Percentiles rank a stretch among this genome's conserved stretches.
These are phyloP conservation scores for Geoglossum cookeanum DNA, from an alignment of 2,329 filamentous ascomycete genomes.

Conservation along the genomic window DNA sequence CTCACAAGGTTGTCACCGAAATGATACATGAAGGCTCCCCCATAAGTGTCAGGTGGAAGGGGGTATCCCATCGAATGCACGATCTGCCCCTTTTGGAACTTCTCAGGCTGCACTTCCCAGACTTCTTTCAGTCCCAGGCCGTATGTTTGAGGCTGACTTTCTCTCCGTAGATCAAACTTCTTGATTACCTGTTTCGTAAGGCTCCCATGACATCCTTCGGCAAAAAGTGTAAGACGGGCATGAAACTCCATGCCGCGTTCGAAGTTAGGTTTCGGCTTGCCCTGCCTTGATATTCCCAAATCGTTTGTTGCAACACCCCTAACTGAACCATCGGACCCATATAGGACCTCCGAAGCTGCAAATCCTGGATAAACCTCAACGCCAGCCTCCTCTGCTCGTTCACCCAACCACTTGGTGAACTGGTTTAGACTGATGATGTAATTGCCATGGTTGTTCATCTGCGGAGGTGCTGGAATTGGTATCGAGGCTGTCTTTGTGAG, in stretches of 20 bases:
- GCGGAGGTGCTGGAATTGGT: constrained; percentile 72
- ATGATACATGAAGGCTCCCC: constrained; percentile 98
- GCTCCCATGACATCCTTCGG: constrained; percentile 88
- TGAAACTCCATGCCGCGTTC: constrained; percentile 98
- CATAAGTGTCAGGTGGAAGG: constrained; percentile 72
- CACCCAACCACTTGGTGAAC: constrained; percentile 86
- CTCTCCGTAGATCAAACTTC: constrained; percentile 75
- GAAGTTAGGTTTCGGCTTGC: constrained; percentile 74
- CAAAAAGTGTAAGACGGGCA: constrained; percentile 76
- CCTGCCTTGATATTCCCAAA: constrained; percentile 62
- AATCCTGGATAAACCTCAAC: constrained; percentile 96
- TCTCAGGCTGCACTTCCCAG: constrained; percentile 87
- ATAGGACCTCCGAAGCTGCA: constrained; percentile 81
- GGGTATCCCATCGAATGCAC: constrained; percentile 89
- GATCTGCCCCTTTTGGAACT: constrained; percentile 73
- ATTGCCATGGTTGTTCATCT: constrained; percentile 97
- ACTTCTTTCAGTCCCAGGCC: constrained; percentile 90
- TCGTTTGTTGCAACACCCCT: constrained; percentile 93
- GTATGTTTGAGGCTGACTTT: constrained; percentile 90
- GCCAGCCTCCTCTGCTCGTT: constrained; percentile 87
- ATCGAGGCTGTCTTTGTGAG: constrained; percentile 64
- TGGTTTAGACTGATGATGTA: constrained; percentile 94
- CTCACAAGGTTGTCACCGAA: constrained; percentile 95
- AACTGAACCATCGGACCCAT: constrained; percentile 69
- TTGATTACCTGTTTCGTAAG: constrained; percentile 87